These are phyloP conservation scores for Capniomyces stellatus DNA, from an alignment of 371 early-diverging fungal species.

Conservation along the genomic window DNA sequence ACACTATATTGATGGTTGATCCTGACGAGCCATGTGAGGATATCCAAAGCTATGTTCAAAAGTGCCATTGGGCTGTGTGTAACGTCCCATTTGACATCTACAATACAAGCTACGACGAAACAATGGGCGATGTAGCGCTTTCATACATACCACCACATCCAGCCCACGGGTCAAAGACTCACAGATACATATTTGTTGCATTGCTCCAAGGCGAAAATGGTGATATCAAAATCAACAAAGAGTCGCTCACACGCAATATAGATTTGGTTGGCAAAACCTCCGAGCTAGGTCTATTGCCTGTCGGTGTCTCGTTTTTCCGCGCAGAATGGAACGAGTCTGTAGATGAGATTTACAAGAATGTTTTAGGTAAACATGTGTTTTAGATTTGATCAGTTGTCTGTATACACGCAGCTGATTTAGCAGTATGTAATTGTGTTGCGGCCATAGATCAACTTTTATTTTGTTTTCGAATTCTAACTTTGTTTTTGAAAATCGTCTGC, in stretches of 20 bases:
- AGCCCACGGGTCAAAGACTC: slow-evolving; percentile 54
- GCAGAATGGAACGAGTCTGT: slow-evolving; percentile 53
- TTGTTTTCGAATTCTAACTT: no score
- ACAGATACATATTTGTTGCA: slow-evolving; percentile 51
- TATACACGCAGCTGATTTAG: background rate
- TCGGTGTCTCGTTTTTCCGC: slow-evolving; percentile 56
- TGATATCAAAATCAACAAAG: slow-evolving; percentile 29
- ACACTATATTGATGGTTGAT: slow-evolving; percentile 57
- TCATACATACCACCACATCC: slow-evolving; percentile 68
- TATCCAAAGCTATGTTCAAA: slow-evolving; percentile 38
- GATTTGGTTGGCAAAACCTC: slow-evolving; percentile 30
- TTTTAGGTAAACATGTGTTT: slow-evolving; percentile 17
- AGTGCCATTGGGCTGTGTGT: slow-evolving; percentile 46
- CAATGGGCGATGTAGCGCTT: slow-evolving; percentile 26
- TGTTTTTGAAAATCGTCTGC: background rate
- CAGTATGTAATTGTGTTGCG: background rate
- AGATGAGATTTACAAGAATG: slow-evolving; percentile 41
- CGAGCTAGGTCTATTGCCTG: slow-evolving; percentile 25
- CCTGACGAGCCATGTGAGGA: slow-evolving; percentile 45
- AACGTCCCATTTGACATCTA: slow-evolving; percentile 33
- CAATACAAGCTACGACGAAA: slow-evolving; percentile 6
- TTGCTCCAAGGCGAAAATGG: slow-evolving; percentile 49
- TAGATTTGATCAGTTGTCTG: background rate
- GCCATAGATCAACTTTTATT: background rate
- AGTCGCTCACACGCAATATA: slow-evolving; percentile 21